Percentiles rank a stretch among this genome's conserved stretches.
These are phyloP conservation scores for Marchantia polymorpha DNA, from an alignment of 225 moss, liverwort and hornwort genomes.

Conservation along the genomic window DNA sequence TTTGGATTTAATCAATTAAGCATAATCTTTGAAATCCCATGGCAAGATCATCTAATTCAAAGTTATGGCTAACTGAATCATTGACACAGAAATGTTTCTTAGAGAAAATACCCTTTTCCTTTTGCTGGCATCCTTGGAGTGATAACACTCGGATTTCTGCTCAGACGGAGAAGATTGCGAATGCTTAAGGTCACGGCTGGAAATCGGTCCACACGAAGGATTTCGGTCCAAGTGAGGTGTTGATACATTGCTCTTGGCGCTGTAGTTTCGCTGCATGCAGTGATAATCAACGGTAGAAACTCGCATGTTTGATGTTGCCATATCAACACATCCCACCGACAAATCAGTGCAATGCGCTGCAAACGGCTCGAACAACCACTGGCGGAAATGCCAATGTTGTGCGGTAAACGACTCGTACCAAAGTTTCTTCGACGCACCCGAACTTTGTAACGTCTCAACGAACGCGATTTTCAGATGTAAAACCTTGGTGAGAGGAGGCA, in stretches of 20 bases:
- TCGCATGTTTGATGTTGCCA: constrained; percentile 22
- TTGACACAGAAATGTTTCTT: too few relatives aligned
- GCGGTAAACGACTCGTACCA: too few relatives aligned
- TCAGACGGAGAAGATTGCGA: constrained; percentile 8
- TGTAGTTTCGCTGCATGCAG: constrained; percentile 12
- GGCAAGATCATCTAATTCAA: background rate
- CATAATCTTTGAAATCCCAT: too few relatives aligned
- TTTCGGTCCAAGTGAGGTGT: constrained; percentile 8
- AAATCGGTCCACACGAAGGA: background rate
- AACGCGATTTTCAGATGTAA: too few relatives aligned
- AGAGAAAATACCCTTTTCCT: constrained; percentile 29
- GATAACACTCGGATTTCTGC: constrained; percentile 11
- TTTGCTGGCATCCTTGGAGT: constrained; percentile 38
- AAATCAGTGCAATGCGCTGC: background rate
- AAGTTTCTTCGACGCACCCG: too few relatives aligned
- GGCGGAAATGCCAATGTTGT: too few relatives aligned
- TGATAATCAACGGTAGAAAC: constrained; percentile 16
- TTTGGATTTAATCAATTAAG: background rate
- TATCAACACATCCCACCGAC: constrained; percentile 15
- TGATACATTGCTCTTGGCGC: constrained; percentile 8
- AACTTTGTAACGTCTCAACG: too few relatives aligned
- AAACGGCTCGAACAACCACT: too few relatives aligned
- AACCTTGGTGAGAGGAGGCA: too few relatives aligned
- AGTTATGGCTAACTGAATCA: too few relatives aligned
- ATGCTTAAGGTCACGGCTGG: constrained; percentile 18